Conservation (phyloP, 2,329 filamentous ascomycete species). For the Ophiocordyceps australis region DNA sequence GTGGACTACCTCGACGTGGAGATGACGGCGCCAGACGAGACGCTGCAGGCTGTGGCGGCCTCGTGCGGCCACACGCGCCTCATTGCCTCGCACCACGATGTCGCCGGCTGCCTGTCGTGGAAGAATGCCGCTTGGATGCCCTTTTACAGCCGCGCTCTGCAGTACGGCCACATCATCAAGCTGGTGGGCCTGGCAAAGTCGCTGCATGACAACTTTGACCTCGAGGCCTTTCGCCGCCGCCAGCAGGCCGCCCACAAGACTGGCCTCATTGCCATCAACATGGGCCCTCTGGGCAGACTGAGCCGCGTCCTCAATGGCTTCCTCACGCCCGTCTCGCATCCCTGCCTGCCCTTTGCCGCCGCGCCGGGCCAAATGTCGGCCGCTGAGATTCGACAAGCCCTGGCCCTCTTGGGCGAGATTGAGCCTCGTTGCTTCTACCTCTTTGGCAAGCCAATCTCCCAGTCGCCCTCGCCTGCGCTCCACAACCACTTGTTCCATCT, state of each 20-base stretch:
- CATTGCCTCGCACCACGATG: conserved; percentile 93
- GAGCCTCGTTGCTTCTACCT: conserved; percentile 63
- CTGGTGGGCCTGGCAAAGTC: conserved; percentile 65
- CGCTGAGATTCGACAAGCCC: conserved; percentile 63
- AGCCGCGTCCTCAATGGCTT: conserved; percentile 83
- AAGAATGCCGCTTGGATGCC: conserved; percentile 81
- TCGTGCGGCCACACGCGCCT: conserved; percentile 58
- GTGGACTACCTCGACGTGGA: conserved; percentile 90
- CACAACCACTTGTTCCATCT: conserved; percentile 72
- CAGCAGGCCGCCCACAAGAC: conserved; percentile 55
- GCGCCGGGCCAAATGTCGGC: conserved; percentile 89
- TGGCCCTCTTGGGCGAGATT: conserved; percentile 66
- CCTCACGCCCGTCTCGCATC: conserved; percentile 87
- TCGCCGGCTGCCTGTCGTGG: conserved; percentile 64
- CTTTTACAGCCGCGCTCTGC: conserved; percentile 75
- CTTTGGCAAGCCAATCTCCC: conserved; percentile 69
- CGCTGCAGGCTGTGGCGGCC: conserved; percentile 51
- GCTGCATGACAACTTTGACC: conserved; percentile 72
- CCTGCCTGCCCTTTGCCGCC: conserved; percentile 75
- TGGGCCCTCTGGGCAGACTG: conserved; percentile 75
- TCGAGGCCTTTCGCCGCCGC: conserved; percentile 64
- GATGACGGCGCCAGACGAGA: conserved; percentile 63
- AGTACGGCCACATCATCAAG: conserved; percentile 88
- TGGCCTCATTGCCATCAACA: conserved; percentile 91
- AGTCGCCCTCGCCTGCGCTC: conserved; percentile 71